Evolutionary conservation across 2,329 filamentous ascomycete genomes (phyloP).

Genomic region (Stachybotrys elegans): DNA sequence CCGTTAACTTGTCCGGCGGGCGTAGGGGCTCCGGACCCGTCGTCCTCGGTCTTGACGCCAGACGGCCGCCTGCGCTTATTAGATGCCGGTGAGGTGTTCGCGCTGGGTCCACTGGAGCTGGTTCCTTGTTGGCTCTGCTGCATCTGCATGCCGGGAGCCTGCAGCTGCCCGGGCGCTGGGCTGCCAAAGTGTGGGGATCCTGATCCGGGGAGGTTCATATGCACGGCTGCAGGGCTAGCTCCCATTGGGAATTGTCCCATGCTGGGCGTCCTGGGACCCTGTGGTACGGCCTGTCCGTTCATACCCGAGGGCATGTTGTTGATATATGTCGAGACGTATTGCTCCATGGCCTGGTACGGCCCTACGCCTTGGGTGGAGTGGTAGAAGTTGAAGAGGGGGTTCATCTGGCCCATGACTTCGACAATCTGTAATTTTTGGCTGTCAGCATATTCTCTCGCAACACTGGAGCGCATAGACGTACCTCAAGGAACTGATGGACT

Average conservation of each 20-base stretch:
- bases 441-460: too few relatives aligned
- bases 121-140: conserved; percentile 66
- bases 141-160: conserved; percentile 60
- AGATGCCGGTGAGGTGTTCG: conserved; percentile 60
- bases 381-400: conserved; percentile 54
- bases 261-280: conserved; percentile 47
- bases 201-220: conserved; percentile 57
- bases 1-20: conserved; percentile 49
- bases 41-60: conserved; percentile 53
- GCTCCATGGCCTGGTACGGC: conserved; percentile 55
- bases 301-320: conserved; percentile 30
- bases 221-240: conserved; percentile 53
- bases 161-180: conserved; percentile 57
- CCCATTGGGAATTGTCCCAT: conserved; percentile 55
- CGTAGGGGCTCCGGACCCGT: conserved; percentile 44
- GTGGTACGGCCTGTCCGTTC: conserved; percentile 46
- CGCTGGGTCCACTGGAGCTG: conserved; percentile 60
- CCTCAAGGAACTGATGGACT: conserved; percentile 62
- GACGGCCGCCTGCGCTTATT: conserved; percentile 56
- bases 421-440: conserved; percentile 41
- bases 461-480: too few relatives aligned
- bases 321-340: conserved; percentile 49
- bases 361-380: conserved; percentile 48
- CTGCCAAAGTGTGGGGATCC: conserved; percentile 58
- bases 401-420: conserved; percentile 64